Evolutionary conservation across 2,329 filamentous ascomycete genomes (phyloP), one percentile per base, ranked within the genome.

Genomic region (Xylaria sp.): DNA sequence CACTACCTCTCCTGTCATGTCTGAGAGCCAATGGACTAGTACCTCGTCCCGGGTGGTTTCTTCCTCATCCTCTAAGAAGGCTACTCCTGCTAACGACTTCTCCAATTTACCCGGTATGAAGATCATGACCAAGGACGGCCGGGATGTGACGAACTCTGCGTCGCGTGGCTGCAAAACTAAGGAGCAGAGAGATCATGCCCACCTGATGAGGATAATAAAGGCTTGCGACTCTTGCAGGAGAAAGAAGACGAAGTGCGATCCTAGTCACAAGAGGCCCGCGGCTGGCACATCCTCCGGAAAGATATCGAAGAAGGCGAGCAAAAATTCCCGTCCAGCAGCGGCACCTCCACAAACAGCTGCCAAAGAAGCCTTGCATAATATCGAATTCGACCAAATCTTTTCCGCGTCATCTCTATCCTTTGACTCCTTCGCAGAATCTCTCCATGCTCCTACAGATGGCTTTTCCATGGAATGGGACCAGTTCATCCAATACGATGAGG

Each of bases 101-200:
- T 83, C 84, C 5, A 79, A 81, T 69, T 77, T 89, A 22, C 87
- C 87, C 7, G 87, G 88, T 59, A 90, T 90, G 86, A 88, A 87
- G 75, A 90, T 90, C 69, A 83, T 90, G 80, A 90, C 88, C 65
- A 86, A 83, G 75, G 87, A 89, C 69, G 88, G 88, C 54, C 79
- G 80, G 47, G 88, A 90, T 74, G 85, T 90, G 63, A 90, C 88
- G 50, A 86, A 88, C 76, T 83, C 85, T 62, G 86, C 86, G 15
- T 87, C 86, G 17, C 83, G 88, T 44, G 87, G 87, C 38, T 87
- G 84, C 76, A 90, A 90, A 80, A 89, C 88, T 59, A 89, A 88
- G 81, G 88, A 90, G 80, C 88, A 90, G 80, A 84, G 88, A 38
- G 87, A 90, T 60, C 88, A 90, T 73, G 88, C 88, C 5, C 87